Percentiles rank a stretch among this genome's conserved stretches.
phyloP scores from a whole-genome alignment of 2,329 filamentous ascomycete genomes.

The Calycina marina region DNA sequence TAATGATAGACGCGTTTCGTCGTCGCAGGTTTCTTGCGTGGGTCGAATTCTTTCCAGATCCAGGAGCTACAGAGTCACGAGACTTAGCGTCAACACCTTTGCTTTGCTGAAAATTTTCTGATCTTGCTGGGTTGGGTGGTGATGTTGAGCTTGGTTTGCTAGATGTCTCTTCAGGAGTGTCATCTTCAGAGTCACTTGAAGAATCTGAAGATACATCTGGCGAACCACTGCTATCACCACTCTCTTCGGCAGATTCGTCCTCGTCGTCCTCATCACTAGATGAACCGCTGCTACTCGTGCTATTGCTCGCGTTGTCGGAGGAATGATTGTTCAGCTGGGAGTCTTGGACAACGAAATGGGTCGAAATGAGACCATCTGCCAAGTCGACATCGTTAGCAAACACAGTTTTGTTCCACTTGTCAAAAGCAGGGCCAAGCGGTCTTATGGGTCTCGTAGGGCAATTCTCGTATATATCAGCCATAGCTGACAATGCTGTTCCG shows the following conservation, averaged over 20 bases:
- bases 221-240: constrained; percentile 10
- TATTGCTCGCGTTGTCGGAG: constrained; percentile 6
- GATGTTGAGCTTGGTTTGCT: constrained; percentile 17
- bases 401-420: constrained; percentile 16
- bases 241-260: constrained; percentile 2
- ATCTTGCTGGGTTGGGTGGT: not conserved
- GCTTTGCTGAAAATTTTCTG: not conserved
- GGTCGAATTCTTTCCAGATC: constrained; percentile 34
- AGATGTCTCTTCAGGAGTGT: constrained; percentile 25
- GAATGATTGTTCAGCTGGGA: constrained; percentile 11
- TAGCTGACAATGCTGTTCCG: constrained; percentile 18
- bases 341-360: constrained; percentile 18
- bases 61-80: constrained; percentile 23
- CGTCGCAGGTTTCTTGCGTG: constrained; percentile 39
- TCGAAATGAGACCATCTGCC: constrained; percentile 12
- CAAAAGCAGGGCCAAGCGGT: constrained; percentile 8
- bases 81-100: not conserved
- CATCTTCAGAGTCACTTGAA: constrained; percentile 25
- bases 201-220: constrained; percentile 14
- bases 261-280: constrained; percentile 5
- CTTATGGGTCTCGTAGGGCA: constrained; percentile 6
- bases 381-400: constrained; percentile 10
- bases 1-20: constrained; percentile 32
- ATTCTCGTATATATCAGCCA: constrained; percentile 14
- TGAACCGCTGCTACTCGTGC: constrained; percentile 3